A percentile compares a stretch with the other conserved stretches of the same genome.
phyloP scores from a whole-genome alignment of 2,329 filamentous ascomycete species.

The Hirsutella minnesotensis region DNA sequence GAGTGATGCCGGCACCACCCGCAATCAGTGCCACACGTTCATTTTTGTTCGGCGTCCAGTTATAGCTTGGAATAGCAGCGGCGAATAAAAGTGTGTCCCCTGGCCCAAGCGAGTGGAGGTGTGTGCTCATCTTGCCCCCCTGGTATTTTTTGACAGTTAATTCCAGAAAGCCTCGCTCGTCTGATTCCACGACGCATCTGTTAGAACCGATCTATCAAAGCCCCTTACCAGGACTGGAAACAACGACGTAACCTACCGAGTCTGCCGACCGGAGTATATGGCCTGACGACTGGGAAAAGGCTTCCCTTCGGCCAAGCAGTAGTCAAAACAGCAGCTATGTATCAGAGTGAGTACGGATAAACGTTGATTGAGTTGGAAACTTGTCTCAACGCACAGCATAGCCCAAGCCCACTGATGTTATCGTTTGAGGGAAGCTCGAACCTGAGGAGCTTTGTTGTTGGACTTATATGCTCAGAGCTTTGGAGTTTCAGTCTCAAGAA shows the following conservation, averaged over 20 bases:
- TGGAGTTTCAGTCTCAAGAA: not conserved
- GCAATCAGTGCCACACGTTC: not conserved
- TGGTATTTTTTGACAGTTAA: not conserved
- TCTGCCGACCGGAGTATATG: not conserved
- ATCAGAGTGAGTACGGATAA: too few species aligned
- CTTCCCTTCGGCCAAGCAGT: not conserved
- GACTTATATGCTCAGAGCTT: not conserved
- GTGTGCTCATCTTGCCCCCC: not conserved
- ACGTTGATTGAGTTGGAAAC: too few species aligned
- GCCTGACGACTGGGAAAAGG: not conserved
- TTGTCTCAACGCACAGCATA: not conserved
- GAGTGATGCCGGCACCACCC: not conserved
- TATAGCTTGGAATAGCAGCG: not conserved
- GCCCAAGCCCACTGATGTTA: not conserved
- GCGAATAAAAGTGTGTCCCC: not conserved
- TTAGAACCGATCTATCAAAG: too few species aligned
- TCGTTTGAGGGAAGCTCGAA: not conserved
- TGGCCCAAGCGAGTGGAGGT: not conserved
- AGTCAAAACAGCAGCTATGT: not conserved
- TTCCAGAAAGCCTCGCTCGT: not conserved
- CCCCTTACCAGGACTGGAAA: too few species aligned
- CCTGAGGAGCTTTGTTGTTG: not conserved
- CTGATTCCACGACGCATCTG: too few species aligned
- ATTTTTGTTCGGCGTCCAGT: not conserved
- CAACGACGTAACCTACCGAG: not conserved